Evolutionary conservation across 1,139 yeast species (phyloP).

Genomic region (Martiniozyma asiatica): DNA sequence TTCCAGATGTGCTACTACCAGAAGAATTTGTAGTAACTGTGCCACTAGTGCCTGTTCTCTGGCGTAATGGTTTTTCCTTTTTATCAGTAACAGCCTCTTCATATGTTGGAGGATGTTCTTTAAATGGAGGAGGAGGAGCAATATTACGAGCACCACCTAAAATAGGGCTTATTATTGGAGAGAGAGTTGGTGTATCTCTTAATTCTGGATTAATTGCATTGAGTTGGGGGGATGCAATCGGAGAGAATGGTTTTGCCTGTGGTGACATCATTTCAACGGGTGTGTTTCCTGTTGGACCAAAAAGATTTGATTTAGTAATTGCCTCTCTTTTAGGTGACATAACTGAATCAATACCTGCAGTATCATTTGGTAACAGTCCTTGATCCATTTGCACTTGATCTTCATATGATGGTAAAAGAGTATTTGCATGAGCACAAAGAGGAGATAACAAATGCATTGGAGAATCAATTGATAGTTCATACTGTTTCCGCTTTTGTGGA

Average conservation of each 20-base stretch:
- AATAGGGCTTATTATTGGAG: conserved; percentile 8
- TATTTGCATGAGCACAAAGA: conserved; percentile 61
- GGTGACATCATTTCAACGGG: conserved; percentile 38
- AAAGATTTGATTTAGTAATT: conserved; percentile 48
- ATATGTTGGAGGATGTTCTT: conserved; percentile 24
- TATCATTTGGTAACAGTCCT: too few species aligned
- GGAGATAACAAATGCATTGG: conserved; percentile 68
- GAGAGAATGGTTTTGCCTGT: conserved; percentile 25
- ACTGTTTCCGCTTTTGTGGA: conserved; percentile 62
- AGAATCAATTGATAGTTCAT: conserved; percentile 83
- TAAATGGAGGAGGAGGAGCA: conserved; percentile 24
- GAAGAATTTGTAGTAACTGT: too few species aligned
- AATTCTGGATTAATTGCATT: conserved; percentile 19
- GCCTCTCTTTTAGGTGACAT: conserved; percentile 22
- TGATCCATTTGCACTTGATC: conserved; percentile 17
- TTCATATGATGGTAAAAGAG: conserved; percentile 48
- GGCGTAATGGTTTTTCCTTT: conserved; percentile 9
- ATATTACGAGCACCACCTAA: neutral
- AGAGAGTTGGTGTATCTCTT: conserved; percentile 8
- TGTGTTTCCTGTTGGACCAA: conserved; percentile 36
- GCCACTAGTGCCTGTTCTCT: conserved; percentile 4
- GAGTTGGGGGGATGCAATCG: conserved; percentile 20
- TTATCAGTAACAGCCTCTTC: conserved; percentile 17
- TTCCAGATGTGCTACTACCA: neutral
- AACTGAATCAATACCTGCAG: conserved; percentile 12